Base-by-base conservation (phyloP, 208 protist genomes). In the Trypanosoma brucei region DNA sequence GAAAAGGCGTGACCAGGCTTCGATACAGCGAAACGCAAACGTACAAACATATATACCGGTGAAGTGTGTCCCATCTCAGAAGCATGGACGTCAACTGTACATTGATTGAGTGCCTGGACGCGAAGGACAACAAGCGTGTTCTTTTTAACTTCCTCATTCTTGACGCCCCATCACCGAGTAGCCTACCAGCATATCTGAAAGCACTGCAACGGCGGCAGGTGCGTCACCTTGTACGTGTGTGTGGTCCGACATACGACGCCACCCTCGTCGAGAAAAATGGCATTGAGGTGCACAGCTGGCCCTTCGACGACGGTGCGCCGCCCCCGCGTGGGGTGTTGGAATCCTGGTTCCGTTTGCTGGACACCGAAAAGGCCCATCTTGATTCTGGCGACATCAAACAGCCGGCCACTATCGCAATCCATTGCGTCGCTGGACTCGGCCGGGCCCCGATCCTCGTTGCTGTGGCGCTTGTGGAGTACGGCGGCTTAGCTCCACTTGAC, bases 401-500 rank as follows among this genome's bases (percentile, higher is more conserved):
- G 53, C 46, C 79, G 46, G 40, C 65, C 48, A 86, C 81, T 0
- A 84, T 97, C 46, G 92, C 82, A 7, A 90, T 97, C 57, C 94
- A 97, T 67, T 97, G 94, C 68, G 88, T 97, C 3, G 94, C 94
- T 6, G 94, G 94, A 2, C 85, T 97, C 3, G 94, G 94, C 11
- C 70, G 94, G 3, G 94, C 94, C 9, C 93, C 93, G 3, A 92
- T 97, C 9, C 75, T 96, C 7, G 92, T 96, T n/a, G 91, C 94
- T 31, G 68, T 97, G 37, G 89, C 94, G 22, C 72, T 97, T 40
- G 87, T 96, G 59, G 88, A 97, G 84, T 88, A 86, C 70, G 73
- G 71, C 5, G 74, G 84, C 31, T 60, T 96, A n/a, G 56, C 68
- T 4, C 70, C 90, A 11, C 79, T 94, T 5, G 93, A 97, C 59